Evolutionary conservation across 768 basidiomycete species (phyloP), one percentile per base, ranked within the genome.

Genomic region (Melanogaster broomeanus): DNA sequence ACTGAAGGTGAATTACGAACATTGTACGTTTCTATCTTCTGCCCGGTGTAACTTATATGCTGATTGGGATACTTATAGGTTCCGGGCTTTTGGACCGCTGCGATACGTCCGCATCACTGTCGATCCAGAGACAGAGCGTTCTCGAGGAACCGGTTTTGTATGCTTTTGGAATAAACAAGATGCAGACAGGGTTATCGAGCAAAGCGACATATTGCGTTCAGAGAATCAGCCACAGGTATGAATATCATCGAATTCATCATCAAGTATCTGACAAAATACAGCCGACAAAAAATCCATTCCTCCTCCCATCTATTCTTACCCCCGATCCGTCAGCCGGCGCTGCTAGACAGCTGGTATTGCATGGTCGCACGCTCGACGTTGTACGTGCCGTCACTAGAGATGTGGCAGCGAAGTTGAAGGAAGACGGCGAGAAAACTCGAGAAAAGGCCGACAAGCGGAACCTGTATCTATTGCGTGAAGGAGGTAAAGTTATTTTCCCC

Each of bases 121-220:
- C 69, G 97, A 98, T 59, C 77, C 74, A 7, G 82, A 77, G 2
- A 93, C 88, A 2, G 91, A 87, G 16, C 86, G 94, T 41, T 93
- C 96, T 21, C 80, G 93, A 41, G 97, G 97, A 22, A 96, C 94
- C 6, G 97, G 94, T 3, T 99, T 99, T 64, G 93, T 87, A 2
- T 98, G 94, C 67, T 98, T 96, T 72, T 98, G 96, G 94, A 92
- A 95, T 51, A 84, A 80, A 53, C 89, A 85, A 56, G 89, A 95
- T 56, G 95, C 95, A 15, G 87, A 95, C 63, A 84, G 84, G 53
- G 93, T 84, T 9, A 77, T 98, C 21, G 77, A 84, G 48, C 90
- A 94, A 63, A 88, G 93, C 52, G 84, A 90, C 22, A 73, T 85
- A 6, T 70, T 93, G 5, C 81, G 81, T 18, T 59, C 74, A 25